Conservation (phyloP, 1,284 basidiomycete species). For the Leccinum fallax region DNA sequence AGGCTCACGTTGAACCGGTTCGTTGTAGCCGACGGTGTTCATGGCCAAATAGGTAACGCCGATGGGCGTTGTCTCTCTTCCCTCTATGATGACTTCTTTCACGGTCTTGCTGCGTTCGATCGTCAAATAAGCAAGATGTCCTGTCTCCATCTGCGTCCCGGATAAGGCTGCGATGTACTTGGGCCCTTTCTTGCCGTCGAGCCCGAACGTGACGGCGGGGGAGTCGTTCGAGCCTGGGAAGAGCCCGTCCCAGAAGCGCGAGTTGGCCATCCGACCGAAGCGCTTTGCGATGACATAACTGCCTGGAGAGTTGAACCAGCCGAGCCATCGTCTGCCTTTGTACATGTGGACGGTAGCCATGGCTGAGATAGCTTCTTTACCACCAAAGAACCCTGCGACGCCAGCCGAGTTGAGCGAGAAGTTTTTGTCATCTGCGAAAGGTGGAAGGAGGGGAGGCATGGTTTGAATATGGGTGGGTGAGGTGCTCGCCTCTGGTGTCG, state of each 20-base stretch:
- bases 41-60: constrained; percentile 25
- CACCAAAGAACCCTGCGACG: constrained; percentile 34
- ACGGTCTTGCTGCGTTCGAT: constrained; percentile 14
- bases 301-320: constrained; percentile 39
- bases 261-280: constrained; percentile 33
- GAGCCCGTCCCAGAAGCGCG: constrained; percentile 32
- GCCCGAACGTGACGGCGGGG: constrained; percentile 25
- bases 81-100: constrained; percentile 1
- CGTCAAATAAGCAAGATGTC: constrained; percentile 29
- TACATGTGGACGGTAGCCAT: constrained; percentile 35
- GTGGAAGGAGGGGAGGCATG: constrained; percentile 21
- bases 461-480: not conserved
- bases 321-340: constrained; percentile 30
- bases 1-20: constrained; percentile 5
- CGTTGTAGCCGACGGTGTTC: constrained; percentile 2
- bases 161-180: constrained; percentile 24
- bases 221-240: constrained; percentile 30
- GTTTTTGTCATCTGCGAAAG: constrained; percentile 9
- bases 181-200: constrained; percentile 34
- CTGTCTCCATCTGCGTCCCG: constrained; percentile 25
- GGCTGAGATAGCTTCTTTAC: constrained; percentile 34
- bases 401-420: constrained; percentile 30
- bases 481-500: not conserved
- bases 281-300: constrained; percentile 31
- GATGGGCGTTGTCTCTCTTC: constrained; percentile 14